Conservation (phyloP, 139 green algal genomes). For the Zygnema cylindricum region DNA sequence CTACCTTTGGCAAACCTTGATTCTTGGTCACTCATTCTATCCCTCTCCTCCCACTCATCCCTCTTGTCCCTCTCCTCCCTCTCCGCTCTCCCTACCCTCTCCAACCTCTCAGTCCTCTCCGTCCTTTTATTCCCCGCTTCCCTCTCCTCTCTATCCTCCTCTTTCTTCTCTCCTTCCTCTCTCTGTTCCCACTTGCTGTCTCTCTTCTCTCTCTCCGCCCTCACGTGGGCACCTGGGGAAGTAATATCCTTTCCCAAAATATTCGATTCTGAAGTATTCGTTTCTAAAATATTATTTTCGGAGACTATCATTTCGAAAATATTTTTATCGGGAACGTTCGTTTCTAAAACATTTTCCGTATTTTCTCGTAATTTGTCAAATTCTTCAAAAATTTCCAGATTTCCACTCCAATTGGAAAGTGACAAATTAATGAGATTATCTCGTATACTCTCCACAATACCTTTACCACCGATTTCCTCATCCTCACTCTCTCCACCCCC, state of each 20-base stretch:
- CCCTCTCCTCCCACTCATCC: neutral
- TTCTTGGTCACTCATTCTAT: neutral
- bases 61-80: neutral
- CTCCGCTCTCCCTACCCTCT: slow-evolving; percentile 5
- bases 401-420: neutral
- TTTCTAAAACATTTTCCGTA: neutral
- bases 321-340: neutral
- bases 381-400: slow-evolving; percentile 7
- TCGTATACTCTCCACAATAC: neutral
- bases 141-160: too few relatives aligned
- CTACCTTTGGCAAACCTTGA: neutral
- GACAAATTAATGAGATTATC: neutral
- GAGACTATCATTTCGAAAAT: too few relatives aligned
- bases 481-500: neutral
- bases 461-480: neutral
- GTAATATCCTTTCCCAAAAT: too few relatives aligned
- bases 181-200: too few relatives aligned
- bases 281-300: too few relatives aligned
- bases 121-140: too few relatives aligned
- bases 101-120: too few relatives aligned
- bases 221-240: too few relatives aligned
- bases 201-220: too few relatives aligned
- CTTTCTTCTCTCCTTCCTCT: too few relatives aligned
- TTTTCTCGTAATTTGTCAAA: neutral
- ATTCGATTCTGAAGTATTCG: too few relatives aligned